phyloP scores from a whole-genome alignment of 208 protist genomes.

The Giardia duodenalis region DNA sequence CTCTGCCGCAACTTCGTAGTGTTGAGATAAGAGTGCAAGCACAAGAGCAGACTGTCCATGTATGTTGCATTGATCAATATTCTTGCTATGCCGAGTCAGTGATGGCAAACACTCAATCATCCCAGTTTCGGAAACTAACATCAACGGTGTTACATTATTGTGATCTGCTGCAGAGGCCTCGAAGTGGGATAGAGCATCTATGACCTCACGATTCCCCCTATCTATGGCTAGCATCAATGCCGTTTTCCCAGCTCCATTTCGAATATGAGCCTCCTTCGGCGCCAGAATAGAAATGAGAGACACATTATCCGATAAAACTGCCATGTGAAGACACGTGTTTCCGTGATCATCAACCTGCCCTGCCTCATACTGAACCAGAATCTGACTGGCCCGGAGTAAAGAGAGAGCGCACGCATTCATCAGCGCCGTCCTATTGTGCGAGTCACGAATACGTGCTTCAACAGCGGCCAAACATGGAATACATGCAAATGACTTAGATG shows the following conservation, averaged over 20 bases:
- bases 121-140: too few species aligned
- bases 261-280: not conserved
- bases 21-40: not conserved
- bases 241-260: not conserved
- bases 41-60: not conserved
- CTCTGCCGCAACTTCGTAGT: not conserved
- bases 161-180: not conserved
- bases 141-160: not conserved
- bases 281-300: not conserved
- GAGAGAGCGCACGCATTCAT: not conserved
- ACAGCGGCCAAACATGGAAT: not conserved
- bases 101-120: too few species aligned
- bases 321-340: not conserved
- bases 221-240: not conserved
- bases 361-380: not conserved
- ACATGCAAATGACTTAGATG: not conserved
- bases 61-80: too few species aligned
- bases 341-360: not conserved
- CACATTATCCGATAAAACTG: not conserved
- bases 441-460: not conserved
- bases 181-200: not conserved
- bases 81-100: too few species aligned
- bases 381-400: not conserved
- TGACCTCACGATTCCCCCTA: not conserved
- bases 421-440: not conserved